phyloP scores from a whole-genome alignment of 176 grass and related monocot genomes.

The Urochloa ruziziensis region DNA sequence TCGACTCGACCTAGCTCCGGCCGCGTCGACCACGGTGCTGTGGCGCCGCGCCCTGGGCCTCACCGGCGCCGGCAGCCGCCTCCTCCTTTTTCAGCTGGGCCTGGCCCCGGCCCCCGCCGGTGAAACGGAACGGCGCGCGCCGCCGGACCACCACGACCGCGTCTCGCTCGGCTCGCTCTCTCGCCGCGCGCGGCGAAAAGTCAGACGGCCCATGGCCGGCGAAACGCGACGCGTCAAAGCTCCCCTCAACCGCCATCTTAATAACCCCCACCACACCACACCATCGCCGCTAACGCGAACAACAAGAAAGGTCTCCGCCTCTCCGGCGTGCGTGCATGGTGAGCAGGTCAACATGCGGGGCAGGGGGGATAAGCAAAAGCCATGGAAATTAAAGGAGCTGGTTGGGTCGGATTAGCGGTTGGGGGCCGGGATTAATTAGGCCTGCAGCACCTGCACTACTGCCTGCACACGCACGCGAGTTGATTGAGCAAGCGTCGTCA shows the following conservation, averaged over 20 bases:
- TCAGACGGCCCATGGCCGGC: background rate
- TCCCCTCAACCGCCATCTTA: slow-evolving; percentile 20
- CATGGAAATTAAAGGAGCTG: background rate
- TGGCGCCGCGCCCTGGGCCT: background rate
- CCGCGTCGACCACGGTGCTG: background rate
- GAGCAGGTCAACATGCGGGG: background rate
- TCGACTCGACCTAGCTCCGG: background rate
- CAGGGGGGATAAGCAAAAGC: background rate
- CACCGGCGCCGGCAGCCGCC: background rate
- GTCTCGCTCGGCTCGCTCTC: background rate
- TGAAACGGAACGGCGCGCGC: background rate
- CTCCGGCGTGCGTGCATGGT: no score
- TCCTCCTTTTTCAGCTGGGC: slow-evolving; percentile 43
- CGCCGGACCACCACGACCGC: background rate
- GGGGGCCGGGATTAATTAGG: slow-evolving; percentile 8
- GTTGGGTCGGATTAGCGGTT: slow-evolving; percentile 13
- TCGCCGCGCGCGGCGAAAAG: background rate
- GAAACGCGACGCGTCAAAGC: background rate
- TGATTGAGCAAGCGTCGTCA: no score
- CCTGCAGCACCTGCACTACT: background rate
- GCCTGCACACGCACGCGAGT: background rate
- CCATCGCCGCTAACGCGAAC: background rate
- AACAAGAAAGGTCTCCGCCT: background rate
- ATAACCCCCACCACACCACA: background rate
- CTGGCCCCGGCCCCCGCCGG: background rate